Conservation (phyloP, 805 yeast genomes). For the Hermanozyma aechmeae region DNA sequence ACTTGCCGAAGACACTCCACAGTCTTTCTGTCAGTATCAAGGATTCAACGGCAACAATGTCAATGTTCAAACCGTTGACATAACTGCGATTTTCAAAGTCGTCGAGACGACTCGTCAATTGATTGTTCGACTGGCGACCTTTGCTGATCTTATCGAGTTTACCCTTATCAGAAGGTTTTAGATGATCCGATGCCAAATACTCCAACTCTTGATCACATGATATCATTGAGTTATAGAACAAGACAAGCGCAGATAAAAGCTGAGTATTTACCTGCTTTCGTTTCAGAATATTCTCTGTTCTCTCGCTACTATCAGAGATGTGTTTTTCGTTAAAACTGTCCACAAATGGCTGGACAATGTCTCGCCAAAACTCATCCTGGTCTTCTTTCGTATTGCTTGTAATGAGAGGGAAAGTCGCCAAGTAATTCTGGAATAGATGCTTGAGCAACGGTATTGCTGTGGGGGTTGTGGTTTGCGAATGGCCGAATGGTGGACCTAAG, state of each 20-base stretch:
- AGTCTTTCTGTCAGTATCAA: conserved; percentile 16
- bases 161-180: conserved; percentile 27
- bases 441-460: conserved; percentile 57
- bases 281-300: conserved; percentile 57
- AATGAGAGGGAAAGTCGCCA: conserved; percentile 71
- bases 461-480: conserved; percentile 2
- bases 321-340: conserved; percentile 69
- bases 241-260: conserved; percentile 50
- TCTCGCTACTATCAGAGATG: conserved; percentile 63
- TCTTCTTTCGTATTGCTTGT: conserved; percentile 37
- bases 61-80: conserved; percentile 51
- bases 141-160: conserved; percentile 23
- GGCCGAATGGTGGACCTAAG: conserved; percentile 73
- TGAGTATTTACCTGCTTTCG: conserved; percentile 57
- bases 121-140: conserved; percentile 1
- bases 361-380: conserved; percentile 59
- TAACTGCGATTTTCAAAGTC: no score
- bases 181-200: conserved; percentile 29
- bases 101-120: not conserved
- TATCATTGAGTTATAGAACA: conserved; percentile 69
- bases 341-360: conserved; percentile 69
- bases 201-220: conserved; percentile 48
- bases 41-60: conserved; percentile 57
- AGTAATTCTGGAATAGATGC: conserved; percentile 53
- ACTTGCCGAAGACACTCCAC: conserved; percentile 11